Conservation (phyloP, 2,329 filamentous ascomycete genomes). For the Fusarium siculi region DNA sequence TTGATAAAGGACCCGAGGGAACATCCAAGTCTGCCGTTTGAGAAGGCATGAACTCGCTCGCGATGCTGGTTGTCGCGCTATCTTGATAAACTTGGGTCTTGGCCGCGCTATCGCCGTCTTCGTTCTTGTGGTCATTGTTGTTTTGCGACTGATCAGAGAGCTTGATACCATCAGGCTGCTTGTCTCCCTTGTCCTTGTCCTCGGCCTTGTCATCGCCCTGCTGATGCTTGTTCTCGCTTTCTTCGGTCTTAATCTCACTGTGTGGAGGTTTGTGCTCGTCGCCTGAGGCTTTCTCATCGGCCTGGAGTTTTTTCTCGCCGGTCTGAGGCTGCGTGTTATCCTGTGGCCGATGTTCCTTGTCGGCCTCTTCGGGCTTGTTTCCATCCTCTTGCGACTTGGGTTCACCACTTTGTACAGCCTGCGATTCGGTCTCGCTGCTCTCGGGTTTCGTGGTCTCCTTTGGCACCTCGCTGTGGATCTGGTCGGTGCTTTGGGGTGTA, state of each 20-base stretch:
- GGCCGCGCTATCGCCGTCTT: not conserved
- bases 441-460: not conserved
- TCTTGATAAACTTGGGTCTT: not conserved
- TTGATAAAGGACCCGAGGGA: slow-evolving; percentile 26
- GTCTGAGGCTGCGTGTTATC: not conserved
- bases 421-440: not conserved
- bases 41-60: slow-evolving; percentile 6
- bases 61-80: not conserved
- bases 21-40: slow-evolving; percentile 16
- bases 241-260: not conserved
- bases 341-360: slow-evolving; percentile 17
- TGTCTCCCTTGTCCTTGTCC: slow-evolving; percentile 30
- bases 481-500: not conserved
- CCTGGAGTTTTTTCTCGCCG: slow-evolving; percentile 1
- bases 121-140: slow-evolving; percentile 8
- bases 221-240: slow-evolving; percentile 7
- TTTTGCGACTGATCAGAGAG: slow-evolving; percentile 6
- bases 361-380: not conserved
- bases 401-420: not conserved
- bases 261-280: not conserved
- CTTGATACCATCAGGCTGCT: not conserved
- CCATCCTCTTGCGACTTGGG: not conserved
- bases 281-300: not conserved
- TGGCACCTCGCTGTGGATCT: not conserved
- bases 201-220: slow-evolving; percentile 16